Evolutionary conservation across 768 basidiomycete species (phyloP).

Genomic region (Rhodotorula taiwanensis): DNA sequence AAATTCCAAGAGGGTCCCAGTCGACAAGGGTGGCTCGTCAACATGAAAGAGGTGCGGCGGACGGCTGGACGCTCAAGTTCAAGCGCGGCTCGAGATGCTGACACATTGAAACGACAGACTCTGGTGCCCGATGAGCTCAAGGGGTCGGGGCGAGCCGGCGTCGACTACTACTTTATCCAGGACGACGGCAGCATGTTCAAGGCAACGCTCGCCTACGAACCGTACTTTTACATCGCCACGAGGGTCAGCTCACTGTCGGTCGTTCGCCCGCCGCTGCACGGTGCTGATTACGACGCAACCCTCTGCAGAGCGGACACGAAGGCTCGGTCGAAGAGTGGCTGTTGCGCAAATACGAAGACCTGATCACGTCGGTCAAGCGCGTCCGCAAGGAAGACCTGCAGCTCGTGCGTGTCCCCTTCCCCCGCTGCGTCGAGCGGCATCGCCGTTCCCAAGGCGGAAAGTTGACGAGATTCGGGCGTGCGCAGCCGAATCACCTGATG

Average conservation of each 20-base stretch:
- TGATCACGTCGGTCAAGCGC: constrained; percentile 68
- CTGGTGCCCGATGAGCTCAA: constrained; percentile 77
- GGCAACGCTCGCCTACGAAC: constrained; percentile 82
- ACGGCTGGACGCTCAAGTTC: no score
- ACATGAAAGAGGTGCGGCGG: constrained; percentile 86
- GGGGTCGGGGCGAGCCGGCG: constrained; percentile 76
- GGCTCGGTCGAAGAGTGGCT: constrained; percentile 91
- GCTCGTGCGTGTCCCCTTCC: constrained; percentile 50
- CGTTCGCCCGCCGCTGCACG: no score
- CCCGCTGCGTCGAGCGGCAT: neutral
- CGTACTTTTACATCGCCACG: constrained; percentile 88
- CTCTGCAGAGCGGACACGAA: constrained; percentile 67
- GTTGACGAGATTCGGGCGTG: no score
- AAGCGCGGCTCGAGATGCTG: no score
- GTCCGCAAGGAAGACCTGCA: constrained; percentile 88
- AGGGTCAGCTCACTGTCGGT: constrained; percentile 54
- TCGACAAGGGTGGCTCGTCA: constrained; percentile 88
- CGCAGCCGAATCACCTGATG: constrained; percentile 82
- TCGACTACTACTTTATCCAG: constrained; percentile 95
- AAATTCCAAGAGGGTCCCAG: constrained; percentile 68
- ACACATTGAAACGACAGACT: constrained; percentile 53
- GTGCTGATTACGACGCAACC: no score
- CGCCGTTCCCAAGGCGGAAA: constrained; percentile 2
- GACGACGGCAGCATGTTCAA: constrained; percentile 97
- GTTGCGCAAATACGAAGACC: constrained; percentile 82